A percentile compares a stretch with the other conserved stretches of the same genome.
Evolutionary conservation across 2,329 filamentous ascomycete genomes (phyloP).

Genomic region (Epichloe baconii): DNA sequence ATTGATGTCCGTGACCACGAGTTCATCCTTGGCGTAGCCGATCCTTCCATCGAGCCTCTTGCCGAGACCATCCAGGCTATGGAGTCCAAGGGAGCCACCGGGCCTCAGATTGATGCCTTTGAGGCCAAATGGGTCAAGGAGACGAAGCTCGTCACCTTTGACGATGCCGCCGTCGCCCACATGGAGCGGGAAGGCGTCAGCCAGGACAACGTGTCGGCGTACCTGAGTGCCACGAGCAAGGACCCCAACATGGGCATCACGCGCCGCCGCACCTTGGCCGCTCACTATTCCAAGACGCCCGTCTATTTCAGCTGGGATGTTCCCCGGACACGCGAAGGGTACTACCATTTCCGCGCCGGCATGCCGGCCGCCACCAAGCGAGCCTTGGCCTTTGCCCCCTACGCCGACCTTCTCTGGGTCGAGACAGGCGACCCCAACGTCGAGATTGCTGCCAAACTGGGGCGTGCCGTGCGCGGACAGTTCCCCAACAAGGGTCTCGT

Average conservation of each 20-base stretch:
- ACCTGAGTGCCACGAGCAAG: constrained; percentile 46
- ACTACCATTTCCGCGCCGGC: constrained; percentile 79
- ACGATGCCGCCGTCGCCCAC: constrained; percentile 74
- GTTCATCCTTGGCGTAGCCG: constrained; percentile 80
- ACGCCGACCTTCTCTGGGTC: constrained; percentile 91
- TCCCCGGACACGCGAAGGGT: constrained; percentile 84
- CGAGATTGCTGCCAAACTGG: constrained; percentile 60
- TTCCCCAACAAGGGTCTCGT: constrained; percentile 78
- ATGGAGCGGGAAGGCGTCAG: constrained; percentile 53
- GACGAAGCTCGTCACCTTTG: constrained; percentile 77
- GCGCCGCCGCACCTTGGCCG: constrained; percentile 61
- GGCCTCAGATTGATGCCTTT: constrained; percentile 70
- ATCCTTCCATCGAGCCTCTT: constrained; percentile 60
- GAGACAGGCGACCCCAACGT: constrained; percentile 88
- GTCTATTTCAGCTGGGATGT: constrained; percentile 84
- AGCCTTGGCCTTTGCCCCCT: constrained; percentile 80
- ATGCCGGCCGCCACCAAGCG: constrained; percentile 84
- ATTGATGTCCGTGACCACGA: constrained; percentile 94
- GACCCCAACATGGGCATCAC: constrained; percentile 67
- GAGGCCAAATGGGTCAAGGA: constrained; percentile 82
- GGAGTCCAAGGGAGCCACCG: constrained; percentile 67
- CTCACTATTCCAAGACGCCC: constrained; percentile 49
- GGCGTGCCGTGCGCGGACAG: constrained; percentile 55
- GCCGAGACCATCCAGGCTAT: constrained; percentile 83
- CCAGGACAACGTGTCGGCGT: constrained; percentile 51